A percentile compares a stretch with the other conserved stretches of the same genome.
phyloP scores from a whole-genome alignment of 805 yeast species.

The Myxozyma monticola region DNA sequence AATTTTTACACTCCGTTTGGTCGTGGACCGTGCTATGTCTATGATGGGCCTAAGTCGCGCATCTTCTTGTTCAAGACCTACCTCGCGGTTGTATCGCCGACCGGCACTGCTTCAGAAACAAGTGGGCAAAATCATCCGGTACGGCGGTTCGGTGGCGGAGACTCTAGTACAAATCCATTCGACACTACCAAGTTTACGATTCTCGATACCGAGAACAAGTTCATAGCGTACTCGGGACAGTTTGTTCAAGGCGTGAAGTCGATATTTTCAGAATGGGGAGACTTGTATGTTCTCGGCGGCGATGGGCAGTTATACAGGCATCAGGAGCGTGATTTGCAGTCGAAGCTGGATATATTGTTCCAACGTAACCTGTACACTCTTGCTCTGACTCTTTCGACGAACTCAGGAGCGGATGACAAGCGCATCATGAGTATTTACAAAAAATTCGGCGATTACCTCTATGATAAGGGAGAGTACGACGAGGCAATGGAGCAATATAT shows the following conservation, averaged over 20 bases:
- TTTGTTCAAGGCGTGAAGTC: slow-evolving; percentile 65
- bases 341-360: slow-evolving; percentile 66
- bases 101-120: slow-evolving; percentile 27
- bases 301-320: slow-evolving; percentile 75
- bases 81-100: slow-evolving; percentile 58
- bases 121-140: slow-evolving; percentile 24
- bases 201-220: slow-evolving; percentile 67
- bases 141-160: slow-evolving; percentile 32
- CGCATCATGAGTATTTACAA: slow-evolving; percentile 40
- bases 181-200: slow-evolving; percentile 60
- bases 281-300: slow-evolving; percentile 60
- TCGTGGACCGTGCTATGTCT: slow-evolving; percentile 51
- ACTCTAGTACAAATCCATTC: slow-evolving; percentile 35
- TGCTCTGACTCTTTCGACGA: slow-evolving; percentile 66
- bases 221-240: slow-evolving; percentile 66
- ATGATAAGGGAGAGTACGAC: slow-evolving; percentile 60
- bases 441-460: slow-evolving; percentile 71
- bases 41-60: slow-evolving; percentile 58
- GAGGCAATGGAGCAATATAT: slow-evolving; percentile 77
- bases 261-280: slow-evolving; percentile 57
- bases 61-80: slow-evolving; percentile 55
- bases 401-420: slow-evolving; percentile 37
- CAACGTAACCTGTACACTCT: slow-evolving; percentile 69
- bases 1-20: slow-evolving; percentile 60
- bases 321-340: slow-evolving; percentile 64